Percentiles rank a stretch among this genome's conserved stretches.
phyloP scores from a whole-genome alignment of 345 rosid genomes.

The Rhodamnia rubescens region DNA sequence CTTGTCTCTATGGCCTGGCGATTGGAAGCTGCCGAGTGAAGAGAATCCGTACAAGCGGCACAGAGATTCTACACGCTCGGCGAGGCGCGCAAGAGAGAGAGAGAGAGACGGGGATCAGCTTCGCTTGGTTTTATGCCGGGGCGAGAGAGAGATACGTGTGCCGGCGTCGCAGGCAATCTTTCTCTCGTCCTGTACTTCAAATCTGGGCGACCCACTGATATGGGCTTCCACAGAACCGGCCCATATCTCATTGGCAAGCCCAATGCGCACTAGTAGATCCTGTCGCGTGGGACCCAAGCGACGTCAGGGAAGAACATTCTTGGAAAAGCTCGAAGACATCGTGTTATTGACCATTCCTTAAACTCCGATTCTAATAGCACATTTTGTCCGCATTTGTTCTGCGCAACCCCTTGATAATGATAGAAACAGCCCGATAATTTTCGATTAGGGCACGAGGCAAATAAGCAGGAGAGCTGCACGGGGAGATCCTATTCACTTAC shows the following conservation, averaged over 20 bases:
- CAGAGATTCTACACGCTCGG: constrained; percentile 6
- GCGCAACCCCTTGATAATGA: too few relatives aligned
- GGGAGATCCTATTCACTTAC: too few relatives aligned
- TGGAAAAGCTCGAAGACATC: too few relatives aligned
- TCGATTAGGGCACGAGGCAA: too few relatives aligned
- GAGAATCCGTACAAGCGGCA: neutral
- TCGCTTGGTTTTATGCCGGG: neutral
- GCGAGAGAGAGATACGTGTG: neutral
- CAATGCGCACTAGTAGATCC: too few relatives aligned
- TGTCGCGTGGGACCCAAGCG: too few relatives aligned
- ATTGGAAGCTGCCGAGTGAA: neutral
- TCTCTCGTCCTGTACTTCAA: neutral
- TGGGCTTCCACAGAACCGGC: neutral
- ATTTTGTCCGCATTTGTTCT: too few relatives aligned
- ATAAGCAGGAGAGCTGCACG: too few relatives aligned
- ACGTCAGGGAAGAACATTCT: too few relatives aligned
- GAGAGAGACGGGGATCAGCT: neutral
- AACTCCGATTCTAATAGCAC: too few relatives aligned
- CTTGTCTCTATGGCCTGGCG: neutral
- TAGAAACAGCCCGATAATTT: too few relatives aligned
- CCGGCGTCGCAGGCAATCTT: neutral
- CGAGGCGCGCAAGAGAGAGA: neutral
- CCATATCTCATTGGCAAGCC: neutral
- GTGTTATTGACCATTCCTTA: too few relatives aligned
- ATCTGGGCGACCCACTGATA: neutral